These are phyloP conservation scores for Pyrenochaeta sp. DNA, from an alignment of 2,329 filamentous ascomycete species.

Conservation along the genomic window DNA sequence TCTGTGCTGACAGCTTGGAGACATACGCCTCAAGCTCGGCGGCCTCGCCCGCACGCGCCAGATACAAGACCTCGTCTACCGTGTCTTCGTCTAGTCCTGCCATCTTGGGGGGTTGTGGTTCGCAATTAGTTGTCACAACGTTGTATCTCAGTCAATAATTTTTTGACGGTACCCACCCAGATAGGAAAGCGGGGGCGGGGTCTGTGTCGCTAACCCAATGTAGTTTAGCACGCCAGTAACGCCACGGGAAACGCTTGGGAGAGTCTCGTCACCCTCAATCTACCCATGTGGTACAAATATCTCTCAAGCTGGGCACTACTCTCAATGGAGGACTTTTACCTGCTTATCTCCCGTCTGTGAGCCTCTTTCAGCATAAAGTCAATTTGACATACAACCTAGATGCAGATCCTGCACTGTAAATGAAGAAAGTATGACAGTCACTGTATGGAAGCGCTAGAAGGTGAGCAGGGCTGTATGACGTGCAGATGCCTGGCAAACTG, in stretches of 20 bases:
- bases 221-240: slow-evolving; percentile 1
- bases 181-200: slow-evolving; percentile 29
- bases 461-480: slow-evolving; percentile 14
- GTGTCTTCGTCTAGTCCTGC: slow-evolving; percentile 68
- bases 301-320: slow-evolving; percentile 8
- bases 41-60: slow-evolving; percentile 79
- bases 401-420: slow-evolving; percentile 23
- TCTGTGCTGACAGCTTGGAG: slow-evolving; percentile 67
- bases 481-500: slow-evolving; percentile 8
- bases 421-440: slow-evolving; percentile 15
- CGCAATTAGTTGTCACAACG: slow-evolving; percentile 1
- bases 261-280: slow-evolving; percentile 7
- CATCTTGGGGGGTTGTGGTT: slow-evolving; percentile 23
- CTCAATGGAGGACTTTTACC: slow-evolving; percentile 6
- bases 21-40: slow-evolving; percentile 71
- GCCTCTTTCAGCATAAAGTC: slow-evolving; percentile 10
- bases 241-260: neutral
- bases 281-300: slow-evolving; percentile 6
- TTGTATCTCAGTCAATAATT: slow-evolving; percentile 14
- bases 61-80: slow-evolving; percentile 91
- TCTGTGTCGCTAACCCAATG: slow-evolving; percentile 6
- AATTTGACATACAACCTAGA: slow-evolving; percentile 19
- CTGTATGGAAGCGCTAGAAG: slow-evolving; percentile 22
- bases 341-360: slow-evolving; percentile 7
- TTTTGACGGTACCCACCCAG: slow-evolving; percentile 19